These are phyloP conservation scores for Cryptococcus hybrid DNA, from an alignment of 1,284 basidiomycete species.

Conservation along the genomic window DNA sequence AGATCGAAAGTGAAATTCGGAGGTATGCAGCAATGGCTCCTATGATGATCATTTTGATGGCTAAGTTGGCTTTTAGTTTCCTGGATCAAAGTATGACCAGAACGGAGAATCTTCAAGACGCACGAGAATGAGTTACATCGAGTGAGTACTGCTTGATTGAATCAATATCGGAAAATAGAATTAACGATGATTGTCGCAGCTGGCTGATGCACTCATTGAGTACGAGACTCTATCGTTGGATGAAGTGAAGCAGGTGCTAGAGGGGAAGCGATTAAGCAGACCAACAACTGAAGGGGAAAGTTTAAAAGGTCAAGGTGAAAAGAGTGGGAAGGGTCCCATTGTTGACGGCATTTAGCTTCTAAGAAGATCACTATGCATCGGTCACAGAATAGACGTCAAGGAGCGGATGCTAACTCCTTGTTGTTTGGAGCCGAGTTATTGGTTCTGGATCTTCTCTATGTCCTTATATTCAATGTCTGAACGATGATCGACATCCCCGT, in stretches of 20 bases:
- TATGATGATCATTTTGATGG: background rate
- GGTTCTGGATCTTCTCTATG: constrained; percentile 48
- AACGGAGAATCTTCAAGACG: constrained; percentile 61
- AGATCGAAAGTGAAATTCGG: constrained; percentile 79
- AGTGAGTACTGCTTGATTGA: constrained; percentile 52
- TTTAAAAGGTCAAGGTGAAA: constrained; percentile 19
- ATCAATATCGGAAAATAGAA: background rate
- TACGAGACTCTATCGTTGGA: constrained; percentile 78
- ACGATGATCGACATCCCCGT: too few species aligned
- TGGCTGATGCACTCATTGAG: constrained; percentile 84
- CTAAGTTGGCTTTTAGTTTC: constrained; percentile 55
- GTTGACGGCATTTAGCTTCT: constrained; percentile 31
- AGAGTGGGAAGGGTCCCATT: constrained; percentile 18
- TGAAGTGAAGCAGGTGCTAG: constrained; percentile 71
- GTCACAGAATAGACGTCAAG: too few species aligned
- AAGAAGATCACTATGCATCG: too few species aligned
- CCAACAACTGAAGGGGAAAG: constrained; percentile 25
- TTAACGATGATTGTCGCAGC: constrained; percentile 51
- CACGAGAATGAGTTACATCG: constrained; percentile 76
- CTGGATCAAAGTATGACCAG: constrained; percentile 71
- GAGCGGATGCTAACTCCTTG: too few species aligned
- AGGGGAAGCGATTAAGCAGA: constrained; percentile 65
- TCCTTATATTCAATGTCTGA: too few species aligned
- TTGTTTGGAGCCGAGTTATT: too few species aligned
- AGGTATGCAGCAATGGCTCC: constrained; percentile 56